Conservation (phyloP, 768 basidiomycete genomes). For the Termitomyces sp. region DNA sequence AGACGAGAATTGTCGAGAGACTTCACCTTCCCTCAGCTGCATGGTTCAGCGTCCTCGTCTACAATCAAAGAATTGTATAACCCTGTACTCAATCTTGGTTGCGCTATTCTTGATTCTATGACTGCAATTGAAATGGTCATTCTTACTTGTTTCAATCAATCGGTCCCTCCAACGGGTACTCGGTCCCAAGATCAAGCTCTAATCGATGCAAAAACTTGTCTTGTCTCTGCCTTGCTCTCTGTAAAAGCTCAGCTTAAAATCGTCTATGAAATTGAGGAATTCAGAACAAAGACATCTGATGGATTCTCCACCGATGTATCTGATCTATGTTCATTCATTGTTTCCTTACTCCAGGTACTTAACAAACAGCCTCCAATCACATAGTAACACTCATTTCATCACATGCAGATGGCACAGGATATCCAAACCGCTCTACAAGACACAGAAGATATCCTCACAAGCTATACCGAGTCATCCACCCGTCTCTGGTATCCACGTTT, state of each 20-base stretch:
- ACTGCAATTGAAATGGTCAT: slow-evolving; percentile 30
- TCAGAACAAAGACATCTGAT: slow-evolving; percentile 18
- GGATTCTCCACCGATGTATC: slow-evolving; percentile 25
- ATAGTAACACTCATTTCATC: not conserved
- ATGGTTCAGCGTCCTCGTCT: slow-evolving; percentile 1
- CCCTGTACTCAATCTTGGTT: slow-evolving; percentile 30
- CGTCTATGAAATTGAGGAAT: slow-evolving; percentile 28
- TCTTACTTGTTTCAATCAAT: slow-evolving; percentile 22
- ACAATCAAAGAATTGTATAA: slow-evolving; percentile 19
- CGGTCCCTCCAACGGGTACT: slow-evolving; percentile 1
- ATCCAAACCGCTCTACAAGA: slow-evolving; percentile 31
- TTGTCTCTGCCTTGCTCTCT: slow-evolving; percentile 18
- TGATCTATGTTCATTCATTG: slow-evolving; percentile 36
- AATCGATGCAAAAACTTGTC: slow-evolving; percentile 14
- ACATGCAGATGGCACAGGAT: slow-evolving; percentile 40
- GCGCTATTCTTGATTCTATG: slow-evolving; percentile 31
- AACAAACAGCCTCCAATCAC: not conserved
- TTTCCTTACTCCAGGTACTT: slow-evolving; percentile 41
- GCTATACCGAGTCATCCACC: slow-evolving; percentile 26
- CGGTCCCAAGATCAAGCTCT: slow-evolving; percentile 13
- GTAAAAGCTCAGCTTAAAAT: slow-evolving; percentile 27
- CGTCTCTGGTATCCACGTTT: slow-evolving; percentile 39
- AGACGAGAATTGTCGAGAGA: slow-evolving; percentile 44
- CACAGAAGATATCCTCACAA: slow-evolving; percentile 23
- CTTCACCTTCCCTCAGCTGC: slow-evolving; percentile 20